Evolutionary conservation across 2,329 filamentous ascomycete species (phyloP).

Genomic region (Alternaria sp.): DNA sequence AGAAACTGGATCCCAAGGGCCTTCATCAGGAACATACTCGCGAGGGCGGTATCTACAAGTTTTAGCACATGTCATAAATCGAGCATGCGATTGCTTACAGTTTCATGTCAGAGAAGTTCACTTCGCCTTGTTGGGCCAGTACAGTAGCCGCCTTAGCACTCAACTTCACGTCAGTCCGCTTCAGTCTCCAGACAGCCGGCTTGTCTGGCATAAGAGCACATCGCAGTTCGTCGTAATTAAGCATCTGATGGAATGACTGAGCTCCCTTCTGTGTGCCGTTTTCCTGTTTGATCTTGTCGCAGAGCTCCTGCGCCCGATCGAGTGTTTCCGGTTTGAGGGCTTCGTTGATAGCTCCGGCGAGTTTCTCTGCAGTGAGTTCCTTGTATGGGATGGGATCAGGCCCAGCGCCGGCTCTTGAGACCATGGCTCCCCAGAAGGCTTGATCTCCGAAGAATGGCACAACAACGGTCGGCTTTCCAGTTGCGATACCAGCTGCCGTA

Average conservation of each 20-base stretch:
- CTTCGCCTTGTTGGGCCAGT: slow-evolving; percentile 44
- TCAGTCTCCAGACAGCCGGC: slow-evolving; percentile 49
- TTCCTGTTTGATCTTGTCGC: slow-evolving; percentile 47
- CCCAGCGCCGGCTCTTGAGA: slow-evolving; percentile 49
- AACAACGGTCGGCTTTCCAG: slow-evolving; percentile 79
- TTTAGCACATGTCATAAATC: slow-evolving; percentile 9
- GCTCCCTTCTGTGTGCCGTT: slow-evolving; percentile 46
- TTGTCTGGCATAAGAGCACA: slow-evolving; percentile 41
- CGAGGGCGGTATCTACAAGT: slow-evolving; percentile 41
- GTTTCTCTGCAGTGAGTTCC: slow-evolving; percentile 47
- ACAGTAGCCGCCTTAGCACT: slow-evolving; percentile 48
- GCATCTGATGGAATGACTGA: slow-evolving; percentile 48
- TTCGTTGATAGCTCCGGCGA: slow-evolving; percentile 47
- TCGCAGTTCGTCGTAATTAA: slow-evolving; percentile 46
- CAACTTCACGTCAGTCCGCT: slow-evolving; percentile 45
- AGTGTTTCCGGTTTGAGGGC: slow-evolving; percentile 47
- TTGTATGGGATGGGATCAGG: slow-evolving; percentile 50
- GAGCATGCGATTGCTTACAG: slow-evolving; percentile 33
- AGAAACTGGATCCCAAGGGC: slow-evolving; percentile 49
- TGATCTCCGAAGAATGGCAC: slow-evolving; percentile 73
- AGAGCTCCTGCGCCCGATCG: slow-evolving; percentile 45
- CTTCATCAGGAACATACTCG: slow-evolving; percentile 49
- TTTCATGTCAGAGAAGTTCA: slow-evolving; percentile 47
- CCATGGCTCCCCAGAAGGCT: slow-evolving; percentile 52
- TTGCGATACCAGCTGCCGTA: slow-evolving; percentile 82